phyloP scores from a whole-genome alignment of 2,329 filamentous ascomycete genomes.

The Monilinia fructicola region DNA sequence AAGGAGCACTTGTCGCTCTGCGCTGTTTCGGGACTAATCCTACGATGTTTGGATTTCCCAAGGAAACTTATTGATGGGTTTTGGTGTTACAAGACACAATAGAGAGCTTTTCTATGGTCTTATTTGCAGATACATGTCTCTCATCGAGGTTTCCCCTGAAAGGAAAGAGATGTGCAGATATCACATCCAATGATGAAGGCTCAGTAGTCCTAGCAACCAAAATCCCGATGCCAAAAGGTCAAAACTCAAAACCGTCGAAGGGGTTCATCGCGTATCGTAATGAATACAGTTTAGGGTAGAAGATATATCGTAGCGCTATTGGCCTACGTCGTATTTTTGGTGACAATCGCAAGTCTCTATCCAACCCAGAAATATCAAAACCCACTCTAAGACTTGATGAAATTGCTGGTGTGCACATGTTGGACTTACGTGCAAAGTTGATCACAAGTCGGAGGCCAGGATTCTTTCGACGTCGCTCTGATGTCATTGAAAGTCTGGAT shows the following conservation, averaged over 20 bases:
- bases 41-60: background rate
- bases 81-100: background rate
- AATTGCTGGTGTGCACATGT: too few relatives aligned
- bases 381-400: too few relatives aligned
- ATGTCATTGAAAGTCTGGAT: background rate
- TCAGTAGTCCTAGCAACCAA: background rate
- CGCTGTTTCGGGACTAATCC: too few relatives aligned
- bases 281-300: too few relatives aligned
- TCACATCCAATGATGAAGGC: background rate
- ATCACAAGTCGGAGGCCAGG: background rate
- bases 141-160: background rate
- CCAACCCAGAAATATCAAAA: too few relatives aligned
- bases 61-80: background rate
- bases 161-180: background rate
- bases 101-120: background rate
- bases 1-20: background rate
- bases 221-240: background rate
- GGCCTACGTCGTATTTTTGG: too few relatives aligned
- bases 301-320: too few relatives aligned
- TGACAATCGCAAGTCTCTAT: too few relatives aligned
- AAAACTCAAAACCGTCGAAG: too few relatives aligned
- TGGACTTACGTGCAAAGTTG: background rate
- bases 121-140: background rate
- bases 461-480: rapidly evolving
- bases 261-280: too few relatives aligned